phyloP scores from a whole-genome alignment of 768 basidiomycete species.

The Auriculariales sp. region DNA sequence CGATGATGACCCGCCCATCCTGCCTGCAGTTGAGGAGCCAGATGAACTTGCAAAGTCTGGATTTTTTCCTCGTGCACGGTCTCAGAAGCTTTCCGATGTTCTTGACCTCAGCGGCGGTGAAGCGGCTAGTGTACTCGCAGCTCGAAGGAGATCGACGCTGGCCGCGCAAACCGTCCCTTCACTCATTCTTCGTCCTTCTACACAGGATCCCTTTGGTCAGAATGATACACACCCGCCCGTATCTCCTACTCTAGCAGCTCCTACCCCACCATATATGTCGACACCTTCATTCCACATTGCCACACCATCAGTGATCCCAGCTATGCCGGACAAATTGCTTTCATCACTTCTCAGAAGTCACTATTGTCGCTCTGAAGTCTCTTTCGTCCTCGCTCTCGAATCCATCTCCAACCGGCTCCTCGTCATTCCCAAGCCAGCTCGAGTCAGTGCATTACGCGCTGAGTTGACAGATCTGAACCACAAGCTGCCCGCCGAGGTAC shows the following conservation, averaged over 20 bases:
- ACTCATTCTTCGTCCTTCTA: constrained; percentile 42
- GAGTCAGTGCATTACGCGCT: constrained; percentile 90
- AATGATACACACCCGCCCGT: constrained; percentile 28
- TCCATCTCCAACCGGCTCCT: constrained; percentile 85
- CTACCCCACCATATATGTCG: constrained; percentile 43
- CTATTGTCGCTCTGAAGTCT: constrained; percentile 79
- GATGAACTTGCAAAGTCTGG: constrained; percentile 7
- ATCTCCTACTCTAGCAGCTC: constrained; percentile 11
- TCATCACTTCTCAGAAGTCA: constrained; percentile 64
- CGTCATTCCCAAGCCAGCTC: constrained; percentile 84
- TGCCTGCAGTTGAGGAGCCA: constrained; percentile 16
- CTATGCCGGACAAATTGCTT: constrained; percentile 41
- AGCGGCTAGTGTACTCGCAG: not conserved
- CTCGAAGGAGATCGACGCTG: constrained; percentile 32
- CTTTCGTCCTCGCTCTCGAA: constrained; percentile 79
- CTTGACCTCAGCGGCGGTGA: not conserved
- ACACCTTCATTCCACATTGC: constrained; percentile 49
- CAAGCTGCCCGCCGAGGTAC: constrained; percentile 87
- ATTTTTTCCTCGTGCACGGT: not conserved
- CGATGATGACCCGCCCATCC: constrained; percentile 28
- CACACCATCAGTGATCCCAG: constrained; percentile 21
- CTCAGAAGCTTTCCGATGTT: not conserved
- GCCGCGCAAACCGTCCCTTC: constrained; percentile 48
- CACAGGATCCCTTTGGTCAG: constrained; percentile 65
- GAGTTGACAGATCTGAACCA: constrained; percentile 93